Evolutionary conservation across 2,329 filamentous ascomycete genomes (phyloP).

Genomic region (Aspergillus clavatus): DNA sequence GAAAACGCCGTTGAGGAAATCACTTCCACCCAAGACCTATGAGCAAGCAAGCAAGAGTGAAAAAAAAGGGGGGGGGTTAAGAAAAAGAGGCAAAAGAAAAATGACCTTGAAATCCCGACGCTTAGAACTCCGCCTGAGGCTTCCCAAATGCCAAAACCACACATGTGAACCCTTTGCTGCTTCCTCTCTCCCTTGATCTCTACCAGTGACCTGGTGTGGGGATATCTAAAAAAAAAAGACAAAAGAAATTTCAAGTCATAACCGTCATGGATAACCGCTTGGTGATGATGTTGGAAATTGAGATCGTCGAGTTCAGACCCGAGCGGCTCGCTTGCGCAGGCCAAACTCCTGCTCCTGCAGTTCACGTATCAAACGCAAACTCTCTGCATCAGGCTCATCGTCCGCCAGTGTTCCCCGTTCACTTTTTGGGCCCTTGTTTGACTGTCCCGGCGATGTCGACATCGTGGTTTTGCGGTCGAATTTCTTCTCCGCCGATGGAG

Average conservation of each 20-base stretch:
- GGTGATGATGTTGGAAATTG: neutral
- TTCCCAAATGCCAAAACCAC: constrained; percentile 10
- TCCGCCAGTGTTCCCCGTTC: constrained; percentile 24
- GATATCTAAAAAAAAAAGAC: constrained; percentile 11
- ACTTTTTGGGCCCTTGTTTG: constrained; percentile 25
- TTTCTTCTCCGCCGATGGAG: constrained; percentile 38
- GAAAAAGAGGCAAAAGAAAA: neutral
- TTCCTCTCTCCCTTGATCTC: constrained; percentile 4
- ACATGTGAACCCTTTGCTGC: constrained; percentile 4
- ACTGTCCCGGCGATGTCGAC: constrained; percentile 26
- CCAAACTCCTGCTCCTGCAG: constrained; percentile 45
- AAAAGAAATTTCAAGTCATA: constrained; percentile 1
- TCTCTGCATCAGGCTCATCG: constrained; percentile 38
- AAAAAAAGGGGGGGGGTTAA: no score
- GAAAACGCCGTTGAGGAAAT: neutral
- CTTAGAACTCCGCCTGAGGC: constrained; percentile 12
- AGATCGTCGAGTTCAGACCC: constrained; percentile 10
- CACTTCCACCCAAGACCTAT: no score
- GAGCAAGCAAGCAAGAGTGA: neutral
- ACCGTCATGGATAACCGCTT: neutral
- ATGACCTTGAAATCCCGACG: neutral
- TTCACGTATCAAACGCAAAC: constrained; percentile 41
- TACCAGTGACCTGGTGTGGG: constrained; percentile 12
- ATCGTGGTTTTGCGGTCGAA: constrained; percentile 20
- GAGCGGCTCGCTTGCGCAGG: constrained; percentile 32